phyloP scores from a whole-genome alignment of 495 filamentous ascomycete species.

The Trichocladium uniseriatum region DNA sequence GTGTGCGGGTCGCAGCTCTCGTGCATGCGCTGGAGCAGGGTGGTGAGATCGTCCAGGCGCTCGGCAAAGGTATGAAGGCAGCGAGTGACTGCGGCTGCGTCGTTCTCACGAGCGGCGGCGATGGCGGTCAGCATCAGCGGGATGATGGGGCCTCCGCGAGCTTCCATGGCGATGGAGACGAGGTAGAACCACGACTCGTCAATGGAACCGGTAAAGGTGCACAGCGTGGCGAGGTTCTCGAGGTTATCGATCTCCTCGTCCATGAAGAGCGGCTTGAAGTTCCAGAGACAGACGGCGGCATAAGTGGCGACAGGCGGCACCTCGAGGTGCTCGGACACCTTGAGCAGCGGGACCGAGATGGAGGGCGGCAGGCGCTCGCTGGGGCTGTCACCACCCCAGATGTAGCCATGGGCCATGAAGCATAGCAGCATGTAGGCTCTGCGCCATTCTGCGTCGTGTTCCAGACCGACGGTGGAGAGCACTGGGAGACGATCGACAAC shows the following conservation, averaged over 20 bases:
- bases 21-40: slow-evolving; percentile 72
- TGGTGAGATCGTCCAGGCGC: slow-evolving; percentile 71
- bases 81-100: slow-evolving; percentile 60
- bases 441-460: slow-evolving; percentile 83
- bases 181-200: slow-evolving; percentile 99
- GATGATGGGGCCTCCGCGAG: slow-evolving; percentile 79
- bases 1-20: slow-evolving; percentile 87
- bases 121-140: slow-evolving; percentile 85
- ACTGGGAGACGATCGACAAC: slow-evolving; percentile 71
- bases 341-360: slow-evolving; percentile 72
- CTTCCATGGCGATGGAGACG: slow-evolving; percentile 91
- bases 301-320: slow-evolving; percentile 93
- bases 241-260: slow-evolving; percentile 72
- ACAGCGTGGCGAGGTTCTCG: slow-evolving; percentile 73
- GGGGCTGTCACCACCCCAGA: slow-evolving; percentile 85
- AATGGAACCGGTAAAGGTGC: slow-evolving; percentile 87
- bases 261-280: slow-evolving; percentile 81
- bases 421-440: slow-evolving; percentile 71
- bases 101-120: slow-evolving; percentile 60
- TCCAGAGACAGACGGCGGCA: slow-evolving; percentile 86
- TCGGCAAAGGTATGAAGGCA: slow-evolving; percentile 74
- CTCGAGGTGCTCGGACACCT: slow-evolving; percentile 71
- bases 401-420: slow-evolving; percentile 78
- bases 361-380: slow-evolving; percentile 73
- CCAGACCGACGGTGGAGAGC: slow-evolving; percentile 69